Percentiles rank a stretch among this genome's conserved stretches.
Conservation (phyloP, 805 yeast species). For the Maudiozyma pseudohumilis region DNA sequence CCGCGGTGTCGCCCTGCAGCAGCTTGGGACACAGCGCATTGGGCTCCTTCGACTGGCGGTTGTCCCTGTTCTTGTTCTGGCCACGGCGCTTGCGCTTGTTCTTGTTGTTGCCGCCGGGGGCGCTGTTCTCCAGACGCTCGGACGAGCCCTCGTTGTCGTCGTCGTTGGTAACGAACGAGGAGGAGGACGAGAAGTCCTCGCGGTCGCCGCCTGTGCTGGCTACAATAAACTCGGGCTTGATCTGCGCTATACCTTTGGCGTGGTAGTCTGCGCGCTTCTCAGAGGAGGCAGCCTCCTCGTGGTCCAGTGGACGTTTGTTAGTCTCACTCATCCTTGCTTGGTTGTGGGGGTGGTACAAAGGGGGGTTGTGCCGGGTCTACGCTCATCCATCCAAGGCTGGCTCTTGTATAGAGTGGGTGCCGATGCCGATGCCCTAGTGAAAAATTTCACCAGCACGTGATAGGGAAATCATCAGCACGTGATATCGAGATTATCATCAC, state of each 20-base stretch:
- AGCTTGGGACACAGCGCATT: constrained; percentile 56
- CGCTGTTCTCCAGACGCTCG: constrained; percentile 29
- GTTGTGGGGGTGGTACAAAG: too few relatives aligned
- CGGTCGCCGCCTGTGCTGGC: constrained; percentile 15
- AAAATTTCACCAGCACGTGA: too few relatives aligned
- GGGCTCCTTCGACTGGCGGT: constrained; percentile 56
- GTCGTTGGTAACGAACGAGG: constrained; percentile 5
- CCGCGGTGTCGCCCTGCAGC: constrained; percentile 38
- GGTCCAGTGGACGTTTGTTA: background rate
- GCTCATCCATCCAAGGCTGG: too few relatives aligned
- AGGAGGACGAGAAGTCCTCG: too few relatives aligned
- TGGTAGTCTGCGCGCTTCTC: constrained; percentile 15
- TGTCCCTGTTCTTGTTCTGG: constrained; percentile 74
- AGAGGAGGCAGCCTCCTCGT: constrained; percentile 1
- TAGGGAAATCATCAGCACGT: too few relatives aligned
- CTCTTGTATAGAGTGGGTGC: too few relatives aligned
- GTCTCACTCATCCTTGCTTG: background rate
- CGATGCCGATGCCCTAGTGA: too few relatives aligned
- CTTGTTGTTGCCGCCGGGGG: constrained; percentile 19
- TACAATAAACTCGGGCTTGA: constrained; percentile 61
- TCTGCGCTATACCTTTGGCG: constrained; percentile 58
- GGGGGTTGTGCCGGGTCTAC: too few relatives aligned
- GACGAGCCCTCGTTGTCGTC: constrained; percentile 36
- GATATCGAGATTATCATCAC: too few relatives aligned
- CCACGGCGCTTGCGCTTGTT: constrained; percentile 49